These are phyloP conservation scores for Zalaria sp. DNA, from an alignment of 2,329 filamentous ascomycete species.

Conservation along the genomic window DNA sequence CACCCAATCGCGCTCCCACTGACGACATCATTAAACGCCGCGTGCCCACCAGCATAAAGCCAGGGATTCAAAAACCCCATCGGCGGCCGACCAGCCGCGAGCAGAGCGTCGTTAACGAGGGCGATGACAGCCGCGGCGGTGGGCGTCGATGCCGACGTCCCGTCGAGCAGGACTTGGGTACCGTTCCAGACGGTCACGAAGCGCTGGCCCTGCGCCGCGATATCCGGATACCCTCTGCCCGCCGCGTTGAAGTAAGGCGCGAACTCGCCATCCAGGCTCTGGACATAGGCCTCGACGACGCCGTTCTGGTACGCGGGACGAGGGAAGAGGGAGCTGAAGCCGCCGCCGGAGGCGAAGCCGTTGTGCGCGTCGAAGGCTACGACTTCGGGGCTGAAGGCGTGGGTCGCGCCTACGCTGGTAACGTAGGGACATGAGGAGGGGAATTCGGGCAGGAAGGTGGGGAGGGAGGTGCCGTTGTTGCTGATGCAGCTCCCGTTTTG, in stretches of 20 bases:
- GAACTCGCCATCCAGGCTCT: conserved; percentile 23
- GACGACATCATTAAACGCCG: conserved; percentile 33
- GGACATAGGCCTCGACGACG: conserved; percentile 26
- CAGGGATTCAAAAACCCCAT: conserved; percentile 43
- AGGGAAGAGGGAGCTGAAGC: conserved; percentile 31
- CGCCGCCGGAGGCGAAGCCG: conserved; percentile 34
- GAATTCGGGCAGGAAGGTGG: conserved; percentile 30
- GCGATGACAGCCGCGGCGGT: conserved; percentile 42
- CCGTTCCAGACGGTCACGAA: conserved; percentile 27
- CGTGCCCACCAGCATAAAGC: conserved; percentile 29
- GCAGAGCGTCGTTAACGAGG: conserved; percentile 46
- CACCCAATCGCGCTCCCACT: conserved; percentile 22
- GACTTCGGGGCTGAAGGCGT: conserved; percentile 28
- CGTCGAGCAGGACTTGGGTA: conserved; percentile 24
- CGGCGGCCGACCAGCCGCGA: conserved; percentile 31
- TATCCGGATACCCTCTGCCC: conserved; percentile 32
- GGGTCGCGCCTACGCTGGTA: conserved; percentile 32
- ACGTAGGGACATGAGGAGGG: conserved; percentile 34
- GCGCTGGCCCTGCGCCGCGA: conserved; percentile 37
- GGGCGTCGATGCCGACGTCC: conserved; percentile 42
- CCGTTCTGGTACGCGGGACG: conserved; percentile 29
- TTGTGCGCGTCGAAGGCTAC: conserved; percentile 35
- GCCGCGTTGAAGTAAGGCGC: conserved; percentile 30
- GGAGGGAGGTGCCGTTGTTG: conserved; percentile 30
- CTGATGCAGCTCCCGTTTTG: conserved; percentile 29